phyloP scores from a whole-genome alignment of 495 filamentous ascomycete genomes.

The Apiosordaria backusii region DNA sequence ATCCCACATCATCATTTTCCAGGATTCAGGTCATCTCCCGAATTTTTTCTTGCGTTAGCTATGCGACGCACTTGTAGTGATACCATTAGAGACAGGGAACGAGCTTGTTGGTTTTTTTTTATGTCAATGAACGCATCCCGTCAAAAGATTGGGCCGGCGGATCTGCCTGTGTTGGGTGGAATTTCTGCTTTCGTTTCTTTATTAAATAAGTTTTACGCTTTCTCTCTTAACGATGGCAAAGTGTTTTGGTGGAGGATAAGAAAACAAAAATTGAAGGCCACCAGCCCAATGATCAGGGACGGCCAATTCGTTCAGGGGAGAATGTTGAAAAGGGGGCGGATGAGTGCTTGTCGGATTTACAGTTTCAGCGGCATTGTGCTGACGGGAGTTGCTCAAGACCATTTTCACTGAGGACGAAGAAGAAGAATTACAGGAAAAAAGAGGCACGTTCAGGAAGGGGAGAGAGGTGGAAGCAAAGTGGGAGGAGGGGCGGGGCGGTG shows the following conservation, averaged over 20 bases:
- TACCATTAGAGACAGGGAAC: conserved; percentile 29
- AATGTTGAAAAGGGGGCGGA: too few relatives aligned
- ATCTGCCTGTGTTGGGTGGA: conserved; percentile 2
- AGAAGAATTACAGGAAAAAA: too few relatives aligned
- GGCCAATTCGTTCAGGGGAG: too few relatives aligned
- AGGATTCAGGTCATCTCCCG: neutral
- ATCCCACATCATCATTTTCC: neutral
- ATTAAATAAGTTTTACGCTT: neutral
- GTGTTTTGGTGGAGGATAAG: neutral
- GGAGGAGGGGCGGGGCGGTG: too few relatives aligned
- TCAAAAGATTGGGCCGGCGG: neutral
- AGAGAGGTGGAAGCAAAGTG: too few relatives aligned
- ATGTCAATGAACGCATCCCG: neutral
- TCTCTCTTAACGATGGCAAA: conserved; percentile 1
- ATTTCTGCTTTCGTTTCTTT: neutral
- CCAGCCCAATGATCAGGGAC: neutral
- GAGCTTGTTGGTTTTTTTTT: conserved; percentile 1
- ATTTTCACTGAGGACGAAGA: too few relatives aligned
- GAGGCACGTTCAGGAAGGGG: too few relatives aligned
- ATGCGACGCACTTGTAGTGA: conserved; percentile 27
- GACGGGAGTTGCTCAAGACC: too few relatives aligned
- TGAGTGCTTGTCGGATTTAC: too few relatives aligned
- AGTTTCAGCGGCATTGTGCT: too few relatives aligned
- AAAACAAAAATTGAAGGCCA: neutral
- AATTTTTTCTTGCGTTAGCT: conserved; percentile 12